Base-by-base conservation (phyloP, 768 basidiomycete genomes). In the Mycena albidolilacea region DNA sequence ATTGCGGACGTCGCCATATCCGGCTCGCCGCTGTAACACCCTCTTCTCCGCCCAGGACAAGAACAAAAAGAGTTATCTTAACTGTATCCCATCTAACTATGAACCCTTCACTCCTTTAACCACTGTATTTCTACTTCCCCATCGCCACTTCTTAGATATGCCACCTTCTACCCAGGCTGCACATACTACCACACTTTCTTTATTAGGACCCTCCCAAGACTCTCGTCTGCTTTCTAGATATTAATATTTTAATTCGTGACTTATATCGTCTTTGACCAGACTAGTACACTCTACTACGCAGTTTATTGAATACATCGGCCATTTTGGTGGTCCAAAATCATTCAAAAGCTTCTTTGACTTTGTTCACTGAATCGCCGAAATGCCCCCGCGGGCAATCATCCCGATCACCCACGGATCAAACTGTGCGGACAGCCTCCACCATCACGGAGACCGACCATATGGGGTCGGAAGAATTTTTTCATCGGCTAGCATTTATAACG, bases 151-250 rank as follows among this genome's bases (percentile, higher is more conserved):
- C 30, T 63, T 64, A 64, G 64, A 64, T 19, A 44, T 21, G 55
- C 62, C 69, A 58, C 63, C 38, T 70, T 70, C 63, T 65, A 46
- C 54, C 21, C 8, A 44, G 43, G 64, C 35, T 57, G 64, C 57
- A 68, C 57, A 64, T 69, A 73, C 57, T 73, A 73, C 14, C 71
- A 52, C 71, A 73, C 71, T 41, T 73, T 73, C 71, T 54, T 73
- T 73, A 41, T 9, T 11, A 30, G 30, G 1, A 30, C 30, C 30
- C 30, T 30, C 30, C 30, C 30, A 30, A 30, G 30, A 30, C 30
- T 39, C 1, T 54, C 17, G 19, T 46, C 48, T 59, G 17, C 44
- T 61, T 70, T 54, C 52, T 66, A 65, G 72, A 73, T 30, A 17
- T 73, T 66, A 44, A 73, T 41, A 62, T 63, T 61, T 64, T 73